Evolutionary conservation across 2,329 filamentous ascomycete species (phyloP).

Genomic region (Monilinia aucupariae): DNA sequence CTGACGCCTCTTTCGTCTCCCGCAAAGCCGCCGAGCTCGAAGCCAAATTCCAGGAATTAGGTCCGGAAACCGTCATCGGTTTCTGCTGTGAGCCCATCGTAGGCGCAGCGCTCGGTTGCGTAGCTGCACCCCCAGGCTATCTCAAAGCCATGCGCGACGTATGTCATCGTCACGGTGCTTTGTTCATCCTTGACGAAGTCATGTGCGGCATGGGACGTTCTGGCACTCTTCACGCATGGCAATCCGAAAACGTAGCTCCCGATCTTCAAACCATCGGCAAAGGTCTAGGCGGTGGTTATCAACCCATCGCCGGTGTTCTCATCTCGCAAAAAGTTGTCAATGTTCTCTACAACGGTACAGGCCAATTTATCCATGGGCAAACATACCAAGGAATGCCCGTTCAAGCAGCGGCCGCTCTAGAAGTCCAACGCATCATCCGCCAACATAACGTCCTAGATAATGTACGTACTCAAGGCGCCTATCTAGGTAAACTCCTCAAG

Average conservation of each 20-base stretch:
- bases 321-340: slow-evolving; percentile 48
- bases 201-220: slow-evolving; percentile 55
- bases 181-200: slow-evolving; percentile 74
- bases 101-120: slow-evolving; percentile 65
- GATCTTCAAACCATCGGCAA: slow-evolving; percentile 65
- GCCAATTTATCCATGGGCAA: slow-evolving; percentile 34
- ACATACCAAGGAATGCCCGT: slow-evolving; percentile 59
- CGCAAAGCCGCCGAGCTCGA: slow-evolving; percentile 58
- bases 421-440: slow-evolving; percentile 55
- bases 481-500: slow-evolving; percentile 43
- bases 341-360: slow-evolving; percentile 30
- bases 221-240: slow-evolving; percentile 51
- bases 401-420: slow-evolving; percentile 55
- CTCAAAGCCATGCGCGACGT: slow-evolving; percentile 61
- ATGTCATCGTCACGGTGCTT: slow-evolving; percentile 64
- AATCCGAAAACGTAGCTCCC: slow-evolving; percentile 48
- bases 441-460: slow-evolving; percentile 55
- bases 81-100: slow-evolving; percentile 62
- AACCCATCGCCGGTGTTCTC: slow-evolving; percentile 56
- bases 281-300: slow-evolving; percentile 58
- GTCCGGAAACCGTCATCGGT: slow-evolving; percentile 57
- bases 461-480: slow-evolving; percentile 48
- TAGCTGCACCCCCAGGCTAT: slow-evolving; percentile 62
- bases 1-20: slow-evolving; percentile 49
- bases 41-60: slow-evolving; percentile 53